A percentile compares a stretch with the other conserved stretches of the same genome.
These are phyloP conservation scores for Aquilaria malaccensis DNA, from an alignment of 345 rosid species.

Conservation along the genomic window DNA sequence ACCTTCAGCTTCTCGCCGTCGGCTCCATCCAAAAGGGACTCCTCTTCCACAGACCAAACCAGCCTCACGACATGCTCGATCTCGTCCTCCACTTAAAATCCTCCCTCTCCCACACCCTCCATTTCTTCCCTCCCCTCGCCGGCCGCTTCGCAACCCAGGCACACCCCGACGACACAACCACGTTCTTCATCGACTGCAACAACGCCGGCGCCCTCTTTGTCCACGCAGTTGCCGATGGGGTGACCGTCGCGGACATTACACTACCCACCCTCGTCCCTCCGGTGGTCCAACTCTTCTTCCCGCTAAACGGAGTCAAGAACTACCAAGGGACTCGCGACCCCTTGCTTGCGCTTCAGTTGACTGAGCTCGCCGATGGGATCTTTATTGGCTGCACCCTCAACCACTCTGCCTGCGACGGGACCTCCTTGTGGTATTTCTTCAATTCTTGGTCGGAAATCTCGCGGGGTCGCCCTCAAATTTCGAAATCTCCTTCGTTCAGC, in stretches of 20 bases:
- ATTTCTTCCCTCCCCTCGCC: slow-evolving; percentile 15
- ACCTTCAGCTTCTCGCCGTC: slow-evolving; percentile 14
- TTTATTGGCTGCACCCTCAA: slow-evolving; percentile 34
- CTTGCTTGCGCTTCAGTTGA: slow-evolving; percentile 33
- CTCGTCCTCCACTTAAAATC: slow-evolving; percentile 4
- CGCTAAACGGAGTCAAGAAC: slow-evolving; percentile 28
- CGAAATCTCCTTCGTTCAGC: slow-evolving; percentile 9
- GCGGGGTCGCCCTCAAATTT: slow-evolving; percentile 6
- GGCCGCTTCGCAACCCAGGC: slow-evolving; percentile 21
- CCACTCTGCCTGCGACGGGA: slow-evolving; percentile 27
- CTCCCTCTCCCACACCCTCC: slow-evolving; percentile 18
- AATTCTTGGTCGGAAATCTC: slow-evolving; percentile 37
- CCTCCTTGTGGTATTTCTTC: slow-evolving; percentile 36
- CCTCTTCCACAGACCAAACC: slow-evolving; percentile 15
- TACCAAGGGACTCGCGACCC: slow-evolving; percentile 28
- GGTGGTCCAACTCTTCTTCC: slow-evolving; percentile 26
- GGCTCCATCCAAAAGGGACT: slow-evolving; percentile 18
- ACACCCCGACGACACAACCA: slow-evolving; percentile 5
- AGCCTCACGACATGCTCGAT: background rate
- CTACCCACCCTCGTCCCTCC: slow-evolving; percentile 19
- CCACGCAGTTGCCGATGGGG: slow-evolving; percentile 21
- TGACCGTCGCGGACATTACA: slow-evolving; percentile 19
- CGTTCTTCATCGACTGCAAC: slow-evolving; percentile 23
- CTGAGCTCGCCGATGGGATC: slow-evolving; percentile 37
- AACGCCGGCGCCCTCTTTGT: slow-evolving; percentile 21